Conservation (phyloP, 768 basidiomycete species). For the Nevesoporus exiguus region DNA sequence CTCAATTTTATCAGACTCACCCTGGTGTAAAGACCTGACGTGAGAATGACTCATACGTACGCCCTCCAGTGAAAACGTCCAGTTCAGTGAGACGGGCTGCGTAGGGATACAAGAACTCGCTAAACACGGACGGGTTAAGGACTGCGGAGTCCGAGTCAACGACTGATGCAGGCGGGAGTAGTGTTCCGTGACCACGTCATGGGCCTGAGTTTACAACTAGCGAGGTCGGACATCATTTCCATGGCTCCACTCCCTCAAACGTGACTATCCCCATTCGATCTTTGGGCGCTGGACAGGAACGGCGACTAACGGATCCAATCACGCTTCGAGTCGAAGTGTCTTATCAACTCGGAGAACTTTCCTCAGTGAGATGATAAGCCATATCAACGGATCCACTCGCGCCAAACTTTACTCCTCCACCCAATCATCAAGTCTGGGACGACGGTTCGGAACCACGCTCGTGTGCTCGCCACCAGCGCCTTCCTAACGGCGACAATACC, state of each 20-base stretch:
- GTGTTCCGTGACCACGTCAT: not conserved
- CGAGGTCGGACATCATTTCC: not conserved
- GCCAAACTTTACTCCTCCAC: too few species aligned
- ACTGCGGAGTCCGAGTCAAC: not conserved
- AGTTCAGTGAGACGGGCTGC: not conserved
- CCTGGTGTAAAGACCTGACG: slow-evolving; percentile 4
- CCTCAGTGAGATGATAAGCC: too few species aligned
- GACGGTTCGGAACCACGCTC: too few species aligned
- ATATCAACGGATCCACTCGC: too few species aligned
- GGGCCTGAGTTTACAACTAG: not conserved
- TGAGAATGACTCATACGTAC: slow-evolving; percentile 12
- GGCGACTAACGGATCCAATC: not conserved
- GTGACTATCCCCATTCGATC: not conserved
- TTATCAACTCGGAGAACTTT: too few species aligned
- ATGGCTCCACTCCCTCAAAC: not conserved
- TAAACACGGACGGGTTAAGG: too few species aligned
- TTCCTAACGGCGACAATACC: not conserved
- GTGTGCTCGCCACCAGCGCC: too few species aligned
- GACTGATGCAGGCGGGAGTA: not conserved
- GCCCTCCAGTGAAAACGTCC: not conserved
- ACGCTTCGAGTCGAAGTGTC: too few species aligned
- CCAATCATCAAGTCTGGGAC: too few species aligned
- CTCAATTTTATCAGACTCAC: slow-evolving; percentile 7
- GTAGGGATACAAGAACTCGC: not conserved
- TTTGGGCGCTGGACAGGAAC: not conserved